These are phyloP conservation scores for Globisporangium uncinulatum DNA, from an alignment of 352 stramenopile species.

Conservation along the genomic window DNA sequence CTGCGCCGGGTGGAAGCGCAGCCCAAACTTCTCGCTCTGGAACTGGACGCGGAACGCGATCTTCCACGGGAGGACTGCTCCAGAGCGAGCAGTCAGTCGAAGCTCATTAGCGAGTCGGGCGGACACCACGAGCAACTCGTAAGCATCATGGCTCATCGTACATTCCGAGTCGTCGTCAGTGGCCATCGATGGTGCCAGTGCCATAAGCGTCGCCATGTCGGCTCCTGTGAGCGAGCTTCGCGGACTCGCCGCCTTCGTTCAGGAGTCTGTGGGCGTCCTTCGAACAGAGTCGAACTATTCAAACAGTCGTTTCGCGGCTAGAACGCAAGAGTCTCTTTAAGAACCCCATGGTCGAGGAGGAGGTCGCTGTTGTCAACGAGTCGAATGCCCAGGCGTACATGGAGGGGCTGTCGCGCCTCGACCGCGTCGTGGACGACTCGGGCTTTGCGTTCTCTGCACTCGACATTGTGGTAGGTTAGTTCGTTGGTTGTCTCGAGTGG, in stretches of 20 bases:
- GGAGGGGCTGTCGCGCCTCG: conserved; percentile 66
- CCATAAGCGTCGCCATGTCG: conserved; percentile 14
- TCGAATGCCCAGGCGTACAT: conserved; percentile 37
- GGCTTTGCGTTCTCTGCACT: conserved; percentile 74
- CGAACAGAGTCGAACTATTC: background rate
- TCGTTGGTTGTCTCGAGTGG: background rate
- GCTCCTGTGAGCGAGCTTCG: conserved; percentile 9
- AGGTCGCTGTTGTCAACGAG: conserved; percentile 22
- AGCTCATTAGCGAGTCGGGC: too few relatives aligned
- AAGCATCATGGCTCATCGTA: conserved; percentile 10
- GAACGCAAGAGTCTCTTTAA: background rate
- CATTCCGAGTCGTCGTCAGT: conserved; percentile 44
- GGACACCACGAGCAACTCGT: background rate
- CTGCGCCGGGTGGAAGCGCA: conserved; percentile 74
- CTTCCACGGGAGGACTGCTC: conserved; percentile 65
- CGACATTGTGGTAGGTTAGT: conserved; percentile 39
- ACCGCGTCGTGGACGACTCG: conserved; percentile 67
- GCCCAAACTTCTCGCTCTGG: conserved; percentile 65
- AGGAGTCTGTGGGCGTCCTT: background rate
- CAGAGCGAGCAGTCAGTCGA: background rate
- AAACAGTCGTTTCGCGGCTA: background rate
- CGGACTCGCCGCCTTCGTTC: background rate
- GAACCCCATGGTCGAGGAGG: background rate
- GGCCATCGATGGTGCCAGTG: conserved; percentile 28
- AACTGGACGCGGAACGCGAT: conserved; percentile 84